Base-by-base conservation (phyloP, 2,329 filamentous ascomycete genomes). In the Sporothrix pallida region DNA sequence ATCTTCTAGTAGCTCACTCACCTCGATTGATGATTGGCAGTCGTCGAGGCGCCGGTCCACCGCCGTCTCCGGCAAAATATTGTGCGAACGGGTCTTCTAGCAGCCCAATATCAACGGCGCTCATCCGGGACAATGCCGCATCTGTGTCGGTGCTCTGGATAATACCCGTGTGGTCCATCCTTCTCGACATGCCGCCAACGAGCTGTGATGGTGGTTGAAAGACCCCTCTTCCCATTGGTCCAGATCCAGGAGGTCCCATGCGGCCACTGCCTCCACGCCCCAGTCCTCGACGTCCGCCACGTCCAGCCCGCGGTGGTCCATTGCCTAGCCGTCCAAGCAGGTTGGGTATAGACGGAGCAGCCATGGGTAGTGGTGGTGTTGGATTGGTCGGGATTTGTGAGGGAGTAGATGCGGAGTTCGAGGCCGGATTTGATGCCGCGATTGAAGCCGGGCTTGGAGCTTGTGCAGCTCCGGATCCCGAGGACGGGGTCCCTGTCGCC, bases 1-100 rank as follows among this genome's bases (percentile, higher is more conserved):
- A 37, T 7, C 31, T 37, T 37, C 31, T 37, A 3, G 31, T 37
- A 37, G 31, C 37, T 8, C 4, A 56, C 84, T 77, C 82, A 94
- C 95, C 95, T 89, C 95, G 87, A 80, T 99, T 98, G 79, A 99
- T 97, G 75, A 99, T 93, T 70, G 96, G 96, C 76, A 97, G 87
- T 74, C 95, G 87, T 76, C 92, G 88, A 13, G 89, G 84, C 1
- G 85, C 79, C 17, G 86, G 83, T 74, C 84, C 86, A 62, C 82
- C 82, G 63, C 82, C 82, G 15, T 78, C 72, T 75, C 77, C 79
- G 1, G 92, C 90, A 80, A 98, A 94, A 72, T 86, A 86, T 71
- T 84, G 84, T 1, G 94, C 94, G 83, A 92, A 98, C 0, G 88
- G 88, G 80, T 99, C 96, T 2, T 92, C 83, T 1, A 99, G 85